Base-by-base conservation (phyloP, 176 grass and related monocot genomes). In the Carex scoparia region DNA sequence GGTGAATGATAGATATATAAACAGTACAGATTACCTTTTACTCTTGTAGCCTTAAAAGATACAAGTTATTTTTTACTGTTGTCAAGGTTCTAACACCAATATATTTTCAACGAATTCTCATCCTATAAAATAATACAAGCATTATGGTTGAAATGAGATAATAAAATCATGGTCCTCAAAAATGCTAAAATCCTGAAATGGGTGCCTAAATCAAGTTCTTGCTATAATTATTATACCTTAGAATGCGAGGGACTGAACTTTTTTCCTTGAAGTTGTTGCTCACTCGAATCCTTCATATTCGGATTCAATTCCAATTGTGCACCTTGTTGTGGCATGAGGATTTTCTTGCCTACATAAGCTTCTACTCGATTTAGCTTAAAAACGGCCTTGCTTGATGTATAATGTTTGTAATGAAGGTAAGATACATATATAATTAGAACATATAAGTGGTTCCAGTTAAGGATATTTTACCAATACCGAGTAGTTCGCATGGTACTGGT, bases 301-400 rank as follows among this genome's bases (percentile, higher is more conserved):
- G 74, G 84, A 37, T 81, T 51, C 61, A 87, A 51, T 63, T 84
- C 80, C 81, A 87, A 83, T 56, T 90, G 90, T 61, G 79, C 55
- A 73, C 86, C 61, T 33, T 56, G 71, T 61, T 88, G 77, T 19
- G 82, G 79, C 88, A 94, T 92, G 18, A 49, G 35, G 53, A 35
- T 58, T 72, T 28, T 61, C 51, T 38, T 87, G 56, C 53, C 80
- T 60, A 46, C 5, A 33, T 35, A 65, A 23, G 79, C 84, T 86
- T 83, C 69, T 88, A 15, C 2, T 70, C 10, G n/a, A 10, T 83
- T 65, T 18, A 83, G 62, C 48, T 32, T 23, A 56, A 42, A 83
- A 83, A 2, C 19, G 3, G 15, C 44, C 63, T 32, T 2, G 5
- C 53, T 31, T 57, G 51, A 46, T 32, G 60, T 83, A 68, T 49